Conservation (phyloP, 78 protist species). For the Guillardia theta region DNA sequence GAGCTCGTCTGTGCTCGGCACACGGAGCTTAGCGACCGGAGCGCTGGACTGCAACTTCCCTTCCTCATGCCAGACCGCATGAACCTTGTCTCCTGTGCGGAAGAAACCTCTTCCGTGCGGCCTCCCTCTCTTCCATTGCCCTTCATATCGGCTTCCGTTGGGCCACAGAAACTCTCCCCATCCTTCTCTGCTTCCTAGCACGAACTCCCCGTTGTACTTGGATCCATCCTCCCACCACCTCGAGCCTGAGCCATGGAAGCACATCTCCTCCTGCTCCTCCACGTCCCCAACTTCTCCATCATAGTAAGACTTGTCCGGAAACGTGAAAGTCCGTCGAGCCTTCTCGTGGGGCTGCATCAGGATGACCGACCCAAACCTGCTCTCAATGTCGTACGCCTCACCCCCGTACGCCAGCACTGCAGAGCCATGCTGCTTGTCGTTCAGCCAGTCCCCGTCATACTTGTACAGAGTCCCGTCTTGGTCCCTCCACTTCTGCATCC, state of each 20-base stretch:
- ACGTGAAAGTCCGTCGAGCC: not conserved
- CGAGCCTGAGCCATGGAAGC: not conserved
- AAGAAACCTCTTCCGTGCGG: not conserved
- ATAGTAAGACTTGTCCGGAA: not conserved
- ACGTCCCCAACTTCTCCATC: not conserved
- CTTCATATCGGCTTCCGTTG: not conserved
- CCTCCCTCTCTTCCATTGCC: not conserved
- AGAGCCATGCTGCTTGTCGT: not conserved
- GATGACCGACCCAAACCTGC: not conserved
- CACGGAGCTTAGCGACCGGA: not conserved
- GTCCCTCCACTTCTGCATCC: slow-evolving; percentile 11
- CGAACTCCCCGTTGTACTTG: not conserved
- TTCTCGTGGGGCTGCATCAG: not conserved
- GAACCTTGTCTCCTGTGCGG: not conserved
- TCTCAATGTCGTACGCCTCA: not conserved
- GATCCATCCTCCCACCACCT: not conserved
- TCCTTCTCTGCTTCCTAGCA: not conserved
- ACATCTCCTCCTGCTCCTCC: not conserved
- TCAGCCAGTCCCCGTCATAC: not conserved
- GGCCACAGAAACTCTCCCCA: not conserved
- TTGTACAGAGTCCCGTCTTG: not conserved
- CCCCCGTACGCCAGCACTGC: not conserved
- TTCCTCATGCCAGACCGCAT: not conserved
- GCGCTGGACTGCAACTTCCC: not conserved
- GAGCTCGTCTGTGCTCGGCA: not conserved